A percentile compares a stretch with the other conserved stretches of the same genome.
phyloP scores from a whole-genome alignment of 176 grass and related monocot species.

The Phyllostachys edulis region DNA sequence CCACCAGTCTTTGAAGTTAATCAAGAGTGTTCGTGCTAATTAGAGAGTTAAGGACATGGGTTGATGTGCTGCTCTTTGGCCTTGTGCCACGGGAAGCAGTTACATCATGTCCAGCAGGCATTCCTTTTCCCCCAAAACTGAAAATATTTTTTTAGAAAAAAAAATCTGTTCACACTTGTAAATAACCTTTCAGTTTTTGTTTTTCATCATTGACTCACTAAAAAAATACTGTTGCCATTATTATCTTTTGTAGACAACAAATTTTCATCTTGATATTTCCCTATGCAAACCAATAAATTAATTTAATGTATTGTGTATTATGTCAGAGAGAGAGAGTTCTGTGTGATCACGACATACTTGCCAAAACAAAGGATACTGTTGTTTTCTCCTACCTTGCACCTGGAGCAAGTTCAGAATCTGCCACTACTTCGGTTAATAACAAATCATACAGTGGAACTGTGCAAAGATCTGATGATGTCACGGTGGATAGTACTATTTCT shows the following conservation, averaged over 20 bases:
- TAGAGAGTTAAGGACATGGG: background rate
- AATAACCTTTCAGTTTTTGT: background rate
- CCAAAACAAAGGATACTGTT: constrained; percentile 68
- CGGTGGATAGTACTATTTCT: constrained; percentile 91
- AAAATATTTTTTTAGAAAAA: background rate
- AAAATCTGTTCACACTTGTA: background rate
- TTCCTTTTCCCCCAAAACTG: background rate
- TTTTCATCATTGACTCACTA: background rate
- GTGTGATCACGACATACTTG: constrained; percentile 91
- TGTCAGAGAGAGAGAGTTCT: constrained; percentile 75
- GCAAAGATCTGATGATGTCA: constrained; percentile 93
- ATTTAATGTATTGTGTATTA: constrained; percentile 22
- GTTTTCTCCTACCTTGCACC: constrained; percentile 65
- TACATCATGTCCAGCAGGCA: background rate
- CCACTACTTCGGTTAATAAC: constrained; percentile 96
- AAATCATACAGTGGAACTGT: constrained; percentile 79
- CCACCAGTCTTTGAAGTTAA: background rate
- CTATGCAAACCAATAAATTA: background rate
- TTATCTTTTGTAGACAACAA: background rate
- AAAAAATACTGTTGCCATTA: constrained; percentile 6
- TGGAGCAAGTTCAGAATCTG: constrained; percentile 92
- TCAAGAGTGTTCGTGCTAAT: background rate
- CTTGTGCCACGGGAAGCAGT: background rate
- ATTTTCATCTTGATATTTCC: constrained; percentile 21
- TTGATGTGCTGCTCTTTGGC: background rate